These are phyloP conservation scores for Hypoxylon rubiginosum DNA, from an alignment of 2,329 filamentous ascomycete genomes.

Conservation along the genomic window DNA sequence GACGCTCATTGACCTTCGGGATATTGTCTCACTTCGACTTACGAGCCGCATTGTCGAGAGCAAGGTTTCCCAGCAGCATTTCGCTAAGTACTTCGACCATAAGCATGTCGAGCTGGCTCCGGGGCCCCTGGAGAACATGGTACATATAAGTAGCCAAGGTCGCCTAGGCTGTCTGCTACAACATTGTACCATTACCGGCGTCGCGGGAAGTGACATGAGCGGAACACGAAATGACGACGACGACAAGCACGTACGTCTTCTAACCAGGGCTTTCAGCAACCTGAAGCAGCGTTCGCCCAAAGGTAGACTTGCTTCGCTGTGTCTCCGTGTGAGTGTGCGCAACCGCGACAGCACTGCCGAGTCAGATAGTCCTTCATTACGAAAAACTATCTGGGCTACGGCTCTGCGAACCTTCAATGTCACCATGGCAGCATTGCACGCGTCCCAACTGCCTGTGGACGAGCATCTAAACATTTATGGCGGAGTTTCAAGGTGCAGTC, in stretches of 20 bases:
- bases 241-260: slow-evolving; percentile 5
- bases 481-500: slow-evolving; percentile 13
- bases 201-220: neutral
- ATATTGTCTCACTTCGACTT: slow-evolving; percentile 20
- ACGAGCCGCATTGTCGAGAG: slow-evolving; percentile 6
- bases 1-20: slow-evolving; percentile 9
- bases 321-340: slow-evolving; percentile 11
- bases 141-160: slow-evolving; percentile 14
- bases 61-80: slow-evolving; percentile 4
- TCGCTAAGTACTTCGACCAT: slow-evolving; percentile 9
- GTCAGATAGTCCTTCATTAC: neutral
- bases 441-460: slow-evolving; percentile 5
- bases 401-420: slow-evolving; percentile 14
- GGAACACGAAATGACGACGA: neutral
- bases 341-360: neutral
- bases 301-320: slow-evolving; percentile 19
- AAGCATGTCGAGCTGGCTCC: slow-evolving; percentile 9
- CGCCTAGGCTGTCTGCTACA: slow-evolving; percentile 14
- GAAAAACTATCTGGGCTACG: slow-evolving; percentile 13
- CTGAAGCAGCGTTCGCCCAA: slow-evolving; percentile 15
- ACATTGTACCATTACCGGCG: slow-evolving; percentile 24
- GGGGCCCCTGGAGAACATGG: slow-evolving; percentile 6
- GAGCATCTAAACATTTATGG: slow-evolving; percentile 15
- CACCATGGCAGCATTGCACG: slow-evolving; percentile 14
- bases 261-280: slow-evolving; percentile 21